These are phyloP conservation scores for Cladosporium colombiae DNA, from an alignment of 2,329 filamentous ascomycete species.

Conservation along the genomic window DNA sequence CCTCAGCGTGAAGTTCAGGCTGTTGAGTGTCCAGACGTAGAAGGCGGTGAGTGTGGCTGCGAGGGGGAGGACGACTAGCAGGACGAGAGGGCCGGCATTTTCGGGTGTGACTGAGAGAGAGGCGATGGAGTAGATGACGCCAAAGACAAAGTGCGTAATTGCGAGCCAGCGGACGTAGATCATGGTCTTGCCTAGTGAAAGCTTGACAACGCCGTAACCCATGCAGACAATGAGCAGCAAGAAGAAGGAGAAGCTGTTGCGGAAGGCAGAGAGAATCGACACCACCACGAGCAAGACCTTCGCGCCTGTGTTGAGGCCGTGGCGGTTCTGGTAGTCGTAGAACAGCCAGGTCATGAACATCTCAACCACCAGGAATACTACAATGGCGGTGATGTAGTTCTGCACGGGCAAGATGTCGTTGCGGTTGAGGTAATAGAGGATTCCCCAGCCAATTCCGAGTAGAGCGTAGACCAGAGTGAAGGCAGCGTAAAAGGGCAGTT, in stretches of 20 bases:
- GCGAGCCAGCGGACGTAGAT: conserved; percentile 88
- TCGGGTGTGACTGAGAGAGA: conserved; percentile 88
- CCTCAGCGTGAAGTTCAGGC: conserved; percentile 90
- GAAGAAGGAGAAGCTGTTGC: conserved; percentile 99
- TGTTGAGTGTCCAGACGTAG: conserved; percentile 98
- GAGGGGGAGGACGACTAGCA: conserved; percentile 89
- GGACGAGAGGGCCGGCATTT: conserved; percentile 81
- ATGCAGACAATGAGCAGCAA: conserved; percentile 96
- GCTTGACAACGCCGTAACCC: conserved; percentile 98
- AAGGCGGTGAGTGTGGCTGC: conserved; percentile 92
- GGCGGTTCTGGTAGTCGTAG: conserved; percentile 92
- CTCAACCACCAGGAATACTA: conserved; percentile 90
- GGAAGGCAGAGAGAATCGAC: conserved; percentile 86
- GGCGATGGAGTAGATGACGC: conserved; percentile 87
- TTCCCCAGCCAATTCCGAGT: conserved; percentile 84
- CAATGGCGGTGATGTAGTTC: conserved; percentile 97
- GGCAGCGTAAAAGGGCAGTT: conserved; percentile 94
- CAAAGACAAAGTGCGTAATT: conserved; percentile 90
- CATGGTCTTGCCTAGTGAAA: conserved; percentile 89
- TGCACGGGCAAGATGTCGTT: conserved; percentile 94
- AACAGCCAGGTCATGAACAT: conserved; percentile 99
- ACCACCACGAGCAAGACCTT: conserved; percentile 88
- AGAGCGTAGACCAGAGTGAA: conserved; percentile 92
- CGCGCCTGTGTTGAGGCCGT: conserved; percentile 78
- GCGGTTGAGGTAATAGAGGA: conserved; percentile 91